phyloP scores from a whole-genome alignment of 208 protist species.

The Leptomonas seymouri region DNA sequence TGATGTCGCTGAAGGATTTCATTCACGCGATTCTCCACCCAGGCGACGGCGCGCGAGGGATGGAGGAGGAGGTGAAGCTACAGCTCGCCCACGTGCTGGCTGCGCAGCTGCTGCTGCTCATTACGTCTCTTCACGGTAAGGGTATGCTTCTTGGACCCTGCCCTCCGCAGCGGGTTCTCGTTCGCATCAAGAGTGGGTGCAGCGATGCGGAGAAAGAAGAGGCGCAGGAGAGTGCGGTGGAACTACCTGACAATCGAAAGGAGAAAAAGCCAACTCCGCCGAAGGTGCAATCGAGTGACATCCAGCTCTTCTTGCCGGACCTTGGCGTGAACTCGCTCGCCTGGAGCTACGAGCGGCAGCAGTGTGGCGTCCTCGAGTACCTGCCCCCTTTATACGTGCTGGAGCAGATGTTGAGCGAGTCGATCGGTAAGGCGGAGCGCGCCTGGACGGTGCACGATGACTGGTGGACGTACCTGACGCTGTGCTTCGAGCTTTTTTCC shows the following conservation, averaged over 20 bases:
- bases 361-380: conserved; percentile 87
- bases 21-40: conserved; percentile 57
- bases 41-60: conserved; percentile 16
- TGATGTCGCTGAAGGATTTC: conserved; percentile 82
- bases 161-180: conserved; percentile 65
- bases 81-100: conserved; percentile 68
- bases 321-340: conserved; percentile 67
- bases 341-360: conserved; percentile 86
- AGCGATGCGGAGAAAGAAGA: conserved; percentile 13
- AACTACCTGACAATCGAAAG: conserved; percentile 19
- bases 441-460: conserved; percentile 83
- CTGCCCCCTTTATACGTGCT: conserved; percentile 75
- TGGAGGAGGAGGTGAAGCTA: conserved; percentile 52
- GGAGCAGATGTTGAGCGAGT: conserved; percentile 58
- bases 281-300: conserved; percentile 38
- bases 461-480: conserved; percentile 81
- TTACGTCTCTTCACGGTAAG: conserved; percentile 77
- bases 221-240: conserved; percentile 17
- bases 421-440: conserved; percentile 34
- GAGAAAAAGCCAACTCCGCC: conserved; percentile 6
- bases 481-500: conserved; percentile 80
- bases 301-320: conserved; percentile 72
- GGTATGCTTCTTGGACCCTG: conserved; percentile 79
- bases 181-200: conserved; percentile 52
- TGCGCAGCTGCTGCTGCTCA: conserved; percentile 71